Conservation (phyloP, 371 early-diverging fungal genomes). For the Mucor irregularis region DNA sequence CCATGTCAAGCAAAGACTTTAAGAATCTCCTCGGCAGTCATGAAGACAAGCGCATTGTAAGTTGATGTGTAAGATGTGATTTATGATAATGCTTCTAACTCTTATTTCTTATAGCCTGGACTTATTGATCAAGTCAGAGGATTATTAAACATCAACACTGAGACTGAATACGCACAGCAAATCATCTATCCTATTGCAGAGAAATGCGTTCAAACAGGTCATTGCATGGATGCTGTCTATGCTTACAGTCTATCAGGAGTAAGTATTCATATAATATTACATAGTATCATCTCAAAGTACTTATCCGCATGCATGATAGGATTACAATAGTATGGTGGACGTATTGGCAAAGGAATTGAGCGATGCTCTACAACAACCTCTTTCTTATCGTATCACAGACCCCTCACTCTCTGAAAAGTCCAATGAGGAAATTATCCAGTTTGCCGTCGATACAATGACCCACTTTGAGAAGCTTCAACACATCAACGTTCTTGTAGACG, state of each 20-base stretch:
- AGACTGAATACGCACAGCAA: constrained; percentile 57
- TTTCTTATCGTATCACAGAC: neutral
- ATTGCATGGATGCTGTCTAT: constrained; percentile 72
- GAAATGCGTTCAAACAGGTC: constrained; percentile 66
- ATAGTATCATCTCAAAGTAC: no score
- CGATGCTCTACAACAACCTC: constrained; percentile 53
- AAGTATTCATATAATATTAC: constrained; percentile 1
- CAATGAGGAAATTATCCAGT: constrained; percentile 35
- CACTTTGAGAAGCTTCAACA: constrained; percentile 54
- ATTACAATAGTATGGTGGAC: constrained; percentile 75
- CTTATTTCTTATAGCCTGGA: neutral
- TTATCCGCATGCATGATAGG: constrained; percentile 19
- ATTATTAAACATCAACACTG: constrained; percentile 57
- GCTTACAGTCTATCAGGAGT: constrained; percentile 64
- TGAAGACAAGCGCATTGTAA: neutral
- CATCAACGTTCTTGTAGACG: constrained; percentile 40
- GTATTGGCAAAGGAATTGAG: constrained; percentile 79
- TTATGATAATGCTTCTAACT: neutral
- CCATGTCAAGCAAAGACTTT: constrained; percentile 57
- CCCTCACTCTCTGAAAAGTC: constrained; percentile 1
- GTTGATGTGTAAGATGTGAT: neutral
- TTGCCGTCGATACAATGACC: constrained; percentile 47
- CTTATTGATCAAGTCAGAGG: constrained; percentile 33
- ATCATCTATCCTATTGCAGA: constrained; percentile 75
- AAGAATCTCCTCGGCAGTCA: constrained; percentile 54